Percentiles rank a stretch among this genome's conserved stretches.
Evolutionary conservation across 1,284 basidiomycete genomes (phyloP).

Genomic region (Pseudozyma sp.): DNA sequence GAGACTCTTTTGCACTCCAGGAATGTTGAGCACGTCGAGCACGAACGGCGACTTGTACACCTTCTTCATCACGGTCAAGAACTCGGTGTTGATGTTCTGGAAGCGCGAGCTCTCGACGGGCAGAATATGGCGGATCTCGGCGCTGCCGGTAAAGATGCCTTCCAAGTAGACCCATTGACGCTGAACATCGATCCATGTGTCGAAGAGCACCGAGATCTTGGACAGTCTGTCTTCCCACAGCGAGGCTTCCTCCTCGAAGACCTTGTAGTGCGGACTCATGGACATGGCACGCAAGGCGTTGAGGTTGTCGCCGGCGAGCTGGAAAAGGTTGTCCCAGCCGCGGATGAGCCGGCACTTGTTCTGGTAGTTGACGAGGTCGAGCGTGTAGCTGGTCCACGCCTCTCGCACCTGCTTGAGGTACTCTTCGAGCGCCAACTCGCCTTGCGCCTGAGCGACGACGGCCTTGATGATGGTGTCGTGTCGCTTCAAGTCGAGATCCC

Average conservation of each 20-base stretch:
- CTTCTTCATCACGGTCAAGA: slow-evolving; percentile 98
- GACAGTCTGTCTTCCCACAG: slow-evolving; percentile 69
- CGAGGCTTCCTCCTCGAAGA: slow-evolving; percentile 70
- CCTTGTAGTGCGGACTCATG: slow-evolving; percentile 67
- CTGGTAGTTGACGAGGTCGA: slow-evolving; percentile 98
- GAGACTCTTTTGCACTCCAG: slow-evolving; percentile 93
- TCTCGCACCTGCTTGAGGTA: slow-evolving; percentile 80
- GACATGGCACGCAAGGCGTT: slow-evolving; percentile 94
- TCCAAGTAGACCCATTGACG: slow-evolving; percentile 99
- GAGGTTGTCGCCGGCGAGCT: slow-evolving; percentile 74
- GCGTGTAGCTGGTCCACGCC: slow-evolving; percentile 93
- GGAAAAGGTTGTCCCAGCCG: slow-evolving; percentile 85
- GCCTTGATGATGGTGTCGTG: slow-evolving; percentile 93
- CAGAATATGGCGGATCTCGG: slow-evolving; percentile 82
- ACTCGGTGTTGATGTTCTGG: slow-evolving; percentile 98
- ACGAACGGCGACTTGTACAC: slow-evolving; percentile 99
- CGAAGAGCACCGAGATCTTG: slow-evolving; percentile 80
- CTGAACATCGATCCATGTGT: slow-evolving; percentile 99
- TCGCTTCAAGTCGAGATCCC: slow-evolving; percentile 93
- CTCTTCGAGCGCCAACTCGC: slow-evolving; percentile 76
- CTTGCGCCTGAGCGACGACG: slow-evolving; percentile 95
- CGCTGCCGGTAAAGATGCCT: slow-evolving; percentile 99
- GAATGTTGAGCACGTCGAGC: slow-evolving; percentile 95
- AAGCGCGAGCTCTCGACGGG: slow-evolving; percentile 97
- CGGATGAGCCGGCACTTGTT: slow-evolving; percentile 96